Conservation (phyloP, 2,329 filamentous ascomycete genomes). For the Sodiomyces alkalinus region DNA sequence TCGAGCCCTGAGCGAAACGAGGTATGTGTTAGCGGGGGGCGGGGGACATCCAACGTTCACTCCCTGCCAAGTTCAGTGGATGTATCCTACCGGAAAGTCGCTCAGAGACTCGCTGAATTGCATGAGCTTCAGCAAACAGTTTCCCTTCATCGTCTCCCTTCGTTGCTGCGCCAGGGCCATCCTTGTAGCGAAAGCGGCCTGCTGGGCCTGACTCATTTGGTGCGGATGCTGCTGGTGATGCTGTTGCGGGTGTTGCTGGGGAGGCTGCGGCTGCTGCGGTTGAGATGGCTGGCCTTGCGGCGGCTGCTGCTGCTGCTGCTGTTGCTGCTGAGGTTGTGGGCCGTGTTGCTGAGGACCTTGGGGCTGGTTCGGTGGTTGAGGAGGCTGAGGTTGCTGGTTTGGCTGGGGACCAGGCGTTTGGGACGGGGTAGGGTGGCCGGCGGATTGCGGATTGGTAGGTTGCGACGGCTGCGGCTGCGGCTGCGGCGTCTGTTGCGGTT, state of each 20-base stretch:
- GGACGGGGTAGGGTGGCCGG: constrained; percentile 8
- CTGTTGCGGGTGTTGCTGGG: constrained; percentile 20
- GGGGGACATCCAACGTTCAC: no score
- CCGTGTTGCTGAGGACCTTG: constrained; percentile 17
- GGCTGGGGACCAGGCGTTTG: constrained; percentile 8
- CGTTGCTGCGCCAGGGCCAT: constrained; percentile 19
- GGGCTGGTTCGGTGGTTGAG: constrained; percentile 14
- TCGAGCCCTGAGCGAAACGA: constrained; percentile 32
- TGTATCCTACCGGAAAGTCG: constrained; percentile 34
- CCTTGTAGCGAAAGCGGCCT: constrained; percentile 19
- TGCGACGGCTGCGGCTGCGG: constrained; percentile 8
- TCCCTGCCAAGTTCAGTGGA: no score
- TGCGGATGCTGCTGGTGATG: no score
- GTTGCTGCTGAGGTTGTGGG: constrained; percentile 18
- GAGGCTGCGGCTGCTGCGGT: constrained; percentile 12
- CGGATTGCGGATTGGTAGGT: constrained; percentile 8
- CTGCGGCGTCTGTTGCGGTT: constrained; percentile 8
- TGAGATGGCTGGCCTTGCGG: no score
- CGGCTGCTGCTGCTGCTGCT: constrained; percentile 20
- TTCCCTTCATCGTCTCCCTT: constrained; percentile 35
- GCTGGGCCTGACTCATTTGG: constrained; percentile 8
- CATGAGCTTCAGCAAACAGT: constrained; percentile 43
- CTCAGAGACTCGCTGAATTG: constrained; percentile 49
- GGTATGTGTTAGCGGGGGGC: no score
- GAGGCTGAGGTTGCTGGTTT: constrained; percentile 13